These are phyloP conservation scores for Trichocladium uniseriatum DNA, from an alignment of 495 filamentous ascomycete genomes.

Conservation along the genomic window DNA sequence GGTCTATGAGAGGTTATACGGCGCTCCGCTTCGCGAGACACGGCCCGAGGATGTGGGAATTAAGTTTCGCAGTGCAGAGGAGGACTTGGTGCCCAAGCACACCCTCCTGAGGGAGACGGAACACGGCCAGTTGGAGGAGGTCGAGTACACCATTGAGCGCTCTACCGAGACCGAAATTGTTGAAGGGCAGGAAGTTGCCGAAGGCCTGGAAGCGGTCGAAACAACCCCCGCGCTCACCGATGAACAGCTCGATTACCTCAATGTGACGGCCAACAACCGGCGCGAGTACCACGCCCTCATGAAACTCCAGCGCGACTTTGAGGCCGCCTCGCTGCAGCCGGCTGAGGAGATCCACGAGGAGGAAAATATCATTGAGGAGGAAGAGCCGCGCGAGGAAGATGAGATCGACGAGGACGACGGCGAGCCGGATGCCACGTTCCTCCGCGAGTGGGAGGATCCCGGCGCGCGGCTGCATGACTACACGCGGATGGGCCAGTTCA, in stretches of 20 bases:
- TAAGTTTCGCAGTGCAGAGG: slow-evolving; percentile 23
- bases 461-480: slow-evolving; percentile 51
- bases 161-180: background rate
- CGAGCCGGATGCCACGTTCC: slow-evolving; percentile 27
- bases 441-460: slow-evolving; percentile 14
- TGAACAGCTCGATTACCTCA: slow-evolving; percentile 28
- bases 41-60: slow-evolving; percentile 48
- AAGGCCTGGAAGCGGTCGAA: background rate
- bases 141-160: slow-evolving; percentile 35
- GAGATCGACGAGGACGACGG: slow-evolving; percentile 33
- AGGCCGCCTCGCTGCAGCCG: slow-evolving; percentile 37
- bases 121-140: slow-evolving; percentile 51
- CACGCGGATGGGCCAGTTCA: slow-evolving; percentile 53
- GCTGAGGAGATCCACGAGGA: slow-evolving; percentile 43
- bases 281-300: slow-evolving; percentile 43
- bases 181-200: slow-evolving; percentile 2
- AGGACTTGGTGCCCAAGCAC: slow-evolving; percentile 10
- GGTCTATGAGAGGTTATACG: slow-evolving; percentile 76
- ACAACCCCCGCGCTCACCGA: slow-evolving; percentile 1
- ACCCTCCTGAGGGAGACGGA: slow-evolving; percentile 47
- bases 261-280: slow-evolving; percentile 38
- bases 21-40: slow-evolving; percentile 51
- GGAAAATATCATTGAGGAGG: slow-evolving; percentile 37
- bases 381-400: slow-evolving; percentile 17
- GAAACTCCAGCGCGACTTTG: slow-evolving; percentile 44